These are phyloP conservation scores for Xylaria sp. DNA, from an alignment of 2,329 filamentous ascomycete genomes.

Conservation along the genomic window DNA sequence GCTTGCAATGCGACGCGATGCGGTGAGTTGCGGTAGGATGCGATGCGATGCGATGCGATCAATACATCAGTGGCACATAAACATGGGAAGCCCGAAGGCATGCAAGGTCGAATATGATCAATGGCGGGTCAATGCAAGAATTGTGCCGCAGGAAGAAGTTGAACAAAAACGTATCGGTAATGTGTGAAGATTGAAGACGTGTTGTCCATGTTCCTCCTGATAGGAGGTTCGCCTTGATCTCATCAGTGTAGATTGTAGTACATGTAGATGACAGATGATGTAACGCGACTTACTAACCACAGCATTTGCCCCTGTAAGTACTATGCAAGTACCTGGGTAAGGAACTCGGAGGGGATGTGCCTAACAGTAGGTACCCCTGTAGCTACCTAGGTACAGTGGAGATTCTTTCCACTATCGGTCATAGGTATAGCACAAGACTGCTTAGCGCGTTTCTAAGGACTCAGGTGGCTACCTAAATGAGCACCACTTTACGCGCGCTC, in stretches of 20 bases:
- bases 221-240: too few relatives aligned
- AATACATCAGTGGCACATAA: background rate
- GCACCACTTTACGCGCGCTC: slow-evolving; percentile 59
- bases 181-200: background rate
- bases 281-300: slow-evolving; percentile 11
- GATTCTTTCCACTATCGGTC: too few relatives aligned
- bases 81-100: too few relatives aligned
- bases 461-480: slow-evolving; percentile 26
- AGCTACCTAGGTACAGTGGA: too few relatives aligned
- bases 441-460: too few relatives aligned
- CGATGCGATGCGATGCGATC: background rate
- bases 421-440: too few relatives aligned
- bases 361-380: background rate
- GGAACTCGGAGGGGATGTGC: too few relatives aligned
- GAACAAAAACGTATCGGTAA: background rate
- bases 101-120: background rate
- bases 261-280: slow-evolving; percentile 6
- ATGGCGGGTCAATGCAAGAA: background rate
- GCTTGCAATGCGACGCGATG: background rate
- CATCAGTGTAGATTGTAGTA: background rate
- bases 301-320: background rate
- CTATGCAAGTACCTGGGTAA: too few relatives aligned
- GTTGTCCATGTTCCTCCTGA: background rate
- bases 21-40: background rate
- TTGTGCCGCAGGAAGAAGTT: background rate